phyloP scores from a whole-genome alignment of 192 early-diverging fungal species.

The Chytriomyces sp. region DNA sequence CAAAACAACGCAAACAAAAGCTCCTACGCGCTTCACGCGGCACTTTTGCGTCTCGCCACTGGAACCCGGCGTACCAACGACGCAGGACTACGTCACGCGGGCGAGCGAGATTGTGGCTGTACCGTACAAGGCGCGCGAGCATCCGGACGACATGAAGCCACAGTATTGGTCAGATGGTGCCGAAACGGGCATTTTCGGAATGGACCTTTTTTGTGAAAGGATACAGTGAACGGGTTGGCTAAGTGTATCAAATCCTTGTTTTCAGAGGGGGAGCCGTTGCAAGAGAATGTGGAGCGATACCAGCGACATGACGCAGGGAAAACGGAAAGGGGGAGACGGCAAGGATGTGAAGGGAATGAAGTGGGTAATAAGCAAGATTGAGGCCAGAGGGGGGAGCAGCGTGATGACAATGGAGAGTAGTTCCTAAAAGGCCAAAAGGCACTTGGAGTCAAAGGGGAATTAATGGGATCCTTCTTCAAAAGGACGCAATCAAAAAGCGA shows the following conservation, averaged over 20 bases:
- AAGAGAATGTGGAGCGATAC: slow-evolving; percentile 7
- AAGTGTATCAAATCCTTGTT: too few species aligned
- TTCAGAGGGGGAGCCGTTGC: not conserved
- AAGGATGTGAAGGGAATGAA: not conserved
- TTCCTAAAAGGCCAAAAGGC: not conserved
- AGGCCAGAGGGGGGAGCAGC: not conserved
- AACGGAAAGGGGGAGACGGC: not conserved
- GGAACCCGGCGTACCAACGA: not conserved
- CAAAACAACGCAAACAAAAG: not conserved
- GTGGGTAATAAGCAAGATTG: not conserved
- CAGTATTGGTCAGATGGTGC: slow-evolving; percentile 12
- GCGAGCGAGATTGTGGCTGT: not conserved
- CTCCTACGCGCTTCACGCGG: slow-evolving; percentile 15
- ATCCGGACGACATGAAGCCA: slow-evolving; percentile 14
- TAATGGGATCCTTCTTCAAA: not conserved
- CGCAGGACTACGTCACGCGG: not conserved
- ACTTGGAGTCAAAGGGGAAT: not conserved
- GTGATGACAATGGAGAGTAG: not conserved
- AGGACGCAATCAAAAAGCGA: not conserved
- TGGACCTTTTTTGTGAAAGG: too few species aligned
- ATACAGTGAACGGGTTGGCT: too few species aligned
- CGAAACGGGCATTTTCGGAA: not conserved
- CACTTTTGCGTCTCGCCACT: slow-evolving; percentile 14
- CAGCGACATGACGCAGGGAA: not conserved
- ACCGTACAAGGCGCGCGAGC: not conserved